phyloP scores from a whole-genome alignment of 2,329 filamentous ascomycete species.

The Dothidotthia symphoricarpi region DNA sequence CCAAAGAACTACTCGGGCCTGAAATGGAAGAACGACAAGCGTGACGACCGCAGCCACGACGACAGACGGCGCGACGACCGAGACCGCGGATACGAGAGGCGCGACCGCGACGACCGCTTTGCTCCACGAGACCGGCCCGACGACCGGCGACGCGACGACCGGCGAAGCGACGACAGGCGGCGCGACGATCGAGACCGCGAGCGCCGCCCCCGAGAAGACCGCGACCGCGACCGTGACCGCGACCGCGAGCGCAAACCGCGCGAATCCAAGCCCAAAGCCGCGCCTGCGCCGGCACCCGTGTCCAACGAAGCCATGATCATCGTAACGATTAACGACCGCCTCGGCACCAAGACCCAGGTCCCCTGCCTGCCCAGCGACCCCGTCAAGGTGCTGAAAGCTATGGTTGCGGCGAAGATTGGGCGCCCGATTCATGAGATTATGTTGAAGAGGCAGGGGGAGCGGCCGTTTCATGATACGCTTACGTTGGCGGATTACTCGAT shows the following conservation, averaged over 20 bases:
- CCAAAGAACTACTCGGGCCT: conserved; percentile 53
- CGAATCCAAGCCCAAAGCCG: conserved; percentile 31
- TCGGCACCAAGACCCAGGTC: conserved; percentile 93
- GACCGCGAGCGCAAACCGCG: conserved; percentile 28
- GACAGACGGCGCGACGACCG: conserved; percentile 46
- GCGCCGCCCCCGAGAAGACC: conserved; percentile 4
- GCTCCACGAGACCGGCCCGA: conserved; percentile 1
- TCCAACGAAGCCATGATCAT: conserved; percentile 79
- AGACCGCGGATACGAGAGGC: conserved; percentile 33
- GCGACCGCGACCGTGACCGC: conserved; percentile 10
- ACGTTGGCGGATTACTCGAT: conserved; percentile 92
- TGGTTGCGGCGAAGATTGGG: conserved; percentile 86
- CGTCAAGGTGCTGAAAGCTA: conserved; percentile 82
- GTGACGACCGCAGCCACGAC: conserved; percentile 32
- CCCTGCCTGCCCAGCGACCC: conserved; percentile 83
- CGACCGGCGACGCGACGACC: conserved; percentile 5
- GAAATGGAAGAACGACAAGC: conserved; percentile 53
- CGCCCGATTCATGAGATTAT: conserved; percentile 88
- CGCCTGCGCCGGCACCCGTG: conserved; percentile 23
- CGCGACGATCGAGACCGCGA: conserved; percentile 12
- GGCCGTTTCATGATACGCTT: conserved; percentile 89
- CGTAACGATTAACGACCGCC: conserved; percentile 89
- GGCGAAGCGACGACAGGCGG: conserved; percentile 6
- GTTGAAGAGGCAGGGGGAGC: conserved; percentile 84
- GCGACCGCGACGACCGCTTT: conserved; percentile 11